Percentiles rank a stretch among this genome's conserved stretches.
These are phyloP conservation scores for Rhododendron vialii DNA, from an alignment of 148 eudicot species.

Conservation along the genomic window DNA sequence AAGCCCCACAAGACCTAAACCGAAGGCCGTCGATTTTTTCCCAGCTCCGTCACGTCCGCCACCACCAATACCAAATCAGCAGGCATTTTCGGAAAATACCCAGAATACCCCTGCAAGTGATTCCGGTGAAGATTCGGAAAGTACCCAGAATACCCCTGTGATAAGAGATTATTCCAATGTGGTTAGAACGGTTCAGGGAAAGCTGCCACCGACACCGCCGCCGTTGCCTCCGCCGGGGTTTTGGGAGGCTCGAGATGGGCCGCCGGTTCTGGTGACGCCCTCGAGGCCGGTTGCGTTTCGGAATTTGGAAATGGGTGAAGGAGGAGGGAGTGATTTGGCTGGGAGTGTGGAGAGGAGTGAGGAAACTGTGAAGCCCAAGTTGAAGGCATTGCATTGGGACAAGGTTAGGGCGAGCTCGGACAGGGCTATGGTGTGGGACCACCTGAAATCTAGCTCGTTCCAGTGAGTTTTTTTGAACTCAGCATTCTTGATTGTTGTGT, in stretches of 20 bases:
- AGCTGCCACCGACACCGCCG: conserved; percentile 48
- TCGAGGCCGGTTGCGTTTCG: conserved; percentile 33
- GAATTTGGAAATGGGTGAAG: neutral
- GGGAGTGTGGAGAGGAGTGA: conserved; percentile 34
- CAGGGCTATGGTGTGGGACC: conserved; percentile 84
- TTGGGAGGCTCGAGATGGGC: conserved; percentile 26
- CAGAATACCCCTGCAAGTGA: conserved; percentile 25
- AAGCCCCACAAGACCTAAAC: conserved; percentile 24
- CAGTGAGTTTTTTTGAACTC: conserved; percentile 41
- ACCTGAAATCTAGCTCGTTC: conserved; percentile 73
- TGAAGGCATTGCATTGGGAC: conserved; percentile 93
- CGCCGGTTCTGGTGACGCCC: conserved; percentile 48
- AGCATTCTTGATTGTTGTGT: neutral
- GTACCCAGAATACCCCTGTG: conserved; percentile 24
- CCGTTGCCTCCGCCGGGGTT: conserved; percentile 38
- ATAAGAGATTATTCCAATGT: conserved; percentile 4
- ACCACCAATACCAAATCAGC: conserved; percentile 18
- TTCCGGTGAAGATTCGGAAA: neutral
- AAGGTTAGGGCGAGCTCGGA: conserved; percentile 80
- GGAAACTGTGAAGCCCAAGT: conserved; percentile 50
- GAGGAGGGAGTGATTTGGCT: neutral
- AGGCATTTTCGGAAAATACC: neutral
- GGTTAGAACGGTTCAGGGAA: neutral
- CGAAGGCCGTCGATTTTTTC: conserved; percentile 17
- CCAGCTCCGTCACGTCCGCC: conserved; percentile 26